Evolutionary conservation across 345 rosid genomes (phyloP).

Genomic region (Syzygium oleosum): DNA sequence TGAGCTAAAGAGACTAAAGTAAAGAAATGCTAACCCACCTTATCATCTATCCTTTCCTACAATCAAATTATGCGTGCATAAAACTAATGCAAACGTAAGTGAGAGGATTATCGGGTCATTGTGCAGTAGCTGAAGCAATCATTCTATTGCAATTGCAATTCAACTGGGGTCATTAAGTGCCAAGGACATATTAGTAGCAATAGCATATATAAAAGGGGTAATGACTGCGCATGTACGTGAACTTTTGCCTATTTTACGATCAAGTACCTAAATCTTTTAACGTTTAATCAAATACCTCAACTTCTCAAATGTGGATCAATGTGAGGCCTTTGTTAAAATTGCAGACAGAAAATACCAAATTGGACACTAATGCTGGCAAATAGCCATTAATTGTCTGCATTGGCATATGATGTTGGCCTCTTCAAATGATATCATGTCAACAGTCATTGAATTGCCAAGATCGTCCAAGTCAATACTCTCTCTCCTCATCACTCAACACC

Average conservation of each 20-base stretch:
- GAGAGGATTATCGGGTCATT: background rate
- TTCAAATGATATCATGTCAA: background rate
- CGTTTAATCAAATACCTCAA: background rate
- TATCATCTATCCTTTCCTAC: background rate
- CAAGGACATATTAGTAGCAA: background rate
- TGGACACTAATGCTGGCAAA: background rate
- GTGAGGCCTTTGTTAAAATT: background rate
- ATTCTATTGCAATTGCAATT: background rate
- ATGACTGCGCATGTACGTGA: background rate
- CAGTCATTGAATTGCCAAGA: too few species aligned
- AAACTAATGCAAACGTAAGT: background rate
- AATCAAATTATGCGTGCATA: background rate
- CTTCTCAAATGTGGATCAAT: background rate
- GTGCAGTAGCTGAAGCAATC: background rate
- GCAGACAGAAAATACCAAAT: background rate
- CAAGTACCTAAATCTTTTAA: background rate
- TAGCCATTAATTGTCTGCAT: background rate
- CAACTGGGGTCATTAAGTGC: background rate
- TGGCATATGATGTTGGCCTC: background rate
- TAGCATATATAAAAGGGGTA: background rate
- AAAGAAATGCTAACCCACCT: background rate
- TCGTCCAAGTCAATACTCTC: too few species aligned
- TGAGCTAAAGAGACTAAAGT: background rate
- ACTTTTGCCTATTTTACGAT: background rate
- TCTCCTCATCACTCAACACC: background rate